Conservation (phyloP, 352 stramenopile genomes). For the Globisporangium recalcitrans region DNA sequence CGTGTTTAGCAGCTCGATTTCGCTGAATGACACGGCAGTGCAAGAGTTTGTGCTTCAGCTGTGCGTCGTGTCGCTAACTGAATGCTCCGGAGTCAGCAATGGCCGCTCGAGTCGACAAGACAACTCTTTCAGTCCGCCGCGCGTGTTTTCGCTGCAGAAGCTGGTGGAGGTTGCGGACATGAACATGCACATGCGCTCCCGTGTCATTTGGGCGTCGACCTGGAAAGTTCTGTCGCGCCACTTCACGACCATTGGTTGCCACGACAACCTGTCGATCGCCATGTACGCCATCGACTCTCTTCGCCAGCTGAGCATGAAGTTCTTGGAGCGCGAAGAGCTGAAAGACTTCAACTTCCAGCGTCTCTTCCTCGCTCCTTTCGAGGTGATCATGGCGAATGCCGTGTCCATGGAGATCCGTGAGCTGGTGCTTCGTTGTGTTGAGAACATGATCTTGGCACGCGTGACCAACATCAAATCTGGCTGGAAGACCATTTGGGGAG, state of each 20-base stretch:
- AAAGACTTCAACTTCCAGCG: slow-evolving; percentile 99
- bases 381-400: slow-evolving; percentile 89
- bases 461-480: slow-evolving; percentile 88
- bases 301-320: slow-evolving; percentile 99
- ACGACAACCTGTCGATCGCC: slow-evolving; percentile 95
- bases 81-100: slow-evolving; percentile 69
- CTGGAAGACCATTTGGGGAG: slow-evolving; percentile 94
- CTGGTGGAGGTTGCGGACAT: slow-evolving; percentile 99
- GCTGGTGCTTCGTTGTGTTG: slow-evolving; percentile 87
- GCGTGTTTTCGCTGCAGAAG: slow-evolving; percentile 98
- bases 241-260: slow-evolving; percentile 96
- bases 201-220: slow-evolving; percentile 97
- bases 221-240: slow-evolving; percentile 96
- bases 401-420: slow-evolving; percentile 84
- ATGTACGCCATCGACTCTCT: slow-evolving; percentile 99
- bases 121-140: slow-evolving; percentile 60
- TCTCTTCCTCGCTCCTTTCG: slow-evolving; percentile 97
- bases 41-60: slow-evolving; percentile 90
- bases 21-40: slow-evolving; percentile 66
- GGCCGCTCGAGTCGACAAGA: slow-evolving; percentile 32
- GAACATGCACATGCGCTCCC: slow-evolving; percentile 96
- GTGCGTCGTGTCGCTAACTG: slow-evolving; percentile 88
- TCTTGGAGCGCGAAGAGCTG: slow-evolving; percentile 97
- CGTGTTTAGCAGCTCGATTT: slow-evolving; percentile 88
- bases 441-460: slow-evolving; percentile 90